phyloP scores from a whole-genome alignment of 345 rosid genomes.

The Populus ilicifolia region DNA sequence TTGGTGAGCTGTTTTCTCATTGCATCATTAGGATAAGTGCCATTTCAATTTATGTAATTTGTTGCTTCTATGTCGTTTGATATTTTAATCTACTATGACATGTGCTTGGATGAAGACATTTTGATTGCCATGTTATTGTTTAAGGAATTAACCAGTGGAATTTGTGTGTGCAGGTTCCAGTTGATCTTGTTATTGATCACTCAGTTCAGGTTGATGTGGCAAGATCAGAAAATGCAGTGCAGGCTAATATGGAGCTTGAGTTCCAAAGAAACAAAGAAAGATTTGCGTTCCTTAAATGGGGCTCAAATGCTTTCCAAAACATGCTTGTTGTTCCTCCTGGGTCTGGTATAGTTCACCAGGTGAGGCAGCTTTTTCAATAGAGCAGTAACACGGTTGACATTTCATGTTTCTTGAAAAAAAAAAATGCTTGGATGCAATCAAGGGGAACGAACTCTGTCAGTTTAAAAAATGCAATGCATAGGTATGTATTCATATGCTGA shows the following conservation, averaged over 20 bases:
- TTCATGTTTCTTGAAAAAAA: not conserved
- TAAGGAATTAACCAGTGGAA: not conserved
- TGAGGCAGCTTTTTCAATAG: slow-evolving; percentile 10
- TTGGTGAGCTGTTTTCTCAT: slow-evolving; percentile 37
- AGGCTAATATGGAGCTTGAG: slow-evolving; percentile 90
- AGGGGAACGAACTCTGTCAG: not conserved
- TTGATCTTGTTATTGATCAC: slow-evolving; percentile 97
- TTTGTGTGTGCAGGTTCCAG: slow-evolving; percentile 62
- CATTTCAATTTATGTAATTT: not conserved
- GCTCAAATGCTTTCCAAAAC: slow-evolving; percentile 81
- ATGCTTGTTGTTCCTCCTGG: slow-evolving; percentile 99
- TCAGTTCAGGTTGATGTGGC: slow-evolving; percentile 95
- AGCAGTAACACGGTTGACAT: not conserved
- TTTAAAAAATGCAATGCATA: not conserved
- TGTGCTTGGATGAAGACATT: not conserved
- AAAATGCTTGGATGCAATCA: not conserved
- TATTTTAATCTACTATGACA: not conserved
- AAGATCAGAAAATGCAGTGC: slow-evolving; percentile 85
- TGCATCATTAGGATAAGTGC: too few relatives aligned
- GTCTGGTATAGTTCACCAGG: slow-evolving; percentile 97
- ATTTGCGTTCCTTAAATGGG: slow-evolving; percentile 94
- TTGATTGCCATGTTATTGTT: not conserved
- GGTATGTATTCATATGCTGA: not conserved
- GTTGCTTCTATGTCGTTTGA: too few relatives aligned
- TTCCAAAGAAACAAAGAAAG: slow-evolving; percentile 82